Evolutionary conservation across 148 eudicot genomes (phyloP).

Genomic region (Amaranthus cruentus): DNA sequence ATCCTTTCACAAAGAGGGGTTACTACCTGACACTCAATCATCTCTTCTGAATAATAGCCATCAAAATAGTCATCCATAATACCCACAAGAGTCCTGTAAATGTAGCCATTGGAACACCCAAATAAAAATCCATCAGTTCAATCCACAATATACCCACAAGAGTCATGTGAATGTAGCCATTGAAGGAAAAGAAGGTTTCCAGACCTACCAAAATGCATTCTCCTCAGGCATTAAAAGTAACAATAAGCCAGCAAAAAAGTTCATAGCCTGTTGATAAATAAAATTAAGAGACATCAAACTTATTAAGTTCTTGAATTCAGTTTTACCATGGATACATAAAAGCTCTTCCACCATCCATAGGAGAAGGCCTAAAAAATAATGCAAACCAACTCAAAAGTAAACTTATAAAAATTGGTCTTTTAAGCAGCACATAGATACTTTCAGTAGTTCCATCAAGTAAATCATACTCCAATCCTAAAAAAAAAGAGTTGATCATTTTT

Average conservation of each 20-base stretch:
- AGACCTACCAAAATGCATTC: slow-evolving; percentile 96
- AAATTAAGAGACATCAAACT: slow-evolving; percentile 22
- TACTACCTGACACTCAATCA: slow-evolving; percentile 90
- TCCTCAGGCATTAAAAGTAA: slow-evolving; percentile 96
- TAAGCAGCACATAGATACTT: not conserved
- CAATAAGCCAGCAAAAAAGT: slow-evolving; percentile 88
- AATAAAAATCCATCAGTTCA: not conserved
- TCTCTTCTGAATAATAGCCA: slow-evolving; percentile 95
- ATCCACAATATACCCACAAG: not conserved
- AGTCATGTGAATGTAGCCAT: slow-evolving; percentile 1
- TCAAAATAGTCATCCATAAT: slow-evolving; percentile 96
- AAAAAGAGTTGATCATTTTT: no score
- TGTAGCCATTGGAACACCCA: slow-evolving; percentile 12
- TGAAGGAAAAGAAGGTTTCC: slow-evolving; percentile 14
- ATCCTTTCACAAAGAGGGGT: not conserved
- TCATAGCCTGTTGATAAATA: slow-evolving; percentile 64
- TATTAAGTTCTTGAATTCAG: slow-evolving; percentile 11
- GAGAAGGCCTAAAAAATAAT: not conserved
- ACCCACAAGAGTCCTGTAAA: slow-evolving; percentile 79
- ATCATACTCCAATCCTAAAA: not conserved
- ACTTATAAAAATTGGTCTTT: no score
- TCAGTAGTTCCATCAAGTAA: not conserved
- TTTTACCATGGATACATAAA: not conserved
- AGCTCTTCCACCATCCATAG: not conserved
- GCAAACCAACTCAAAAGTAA: slow-evolving; percentile 1